Base-by-base conservation (phyloP, 1,284 basidiomycete species). In the Fomitopsis schrenkii region DNA sequence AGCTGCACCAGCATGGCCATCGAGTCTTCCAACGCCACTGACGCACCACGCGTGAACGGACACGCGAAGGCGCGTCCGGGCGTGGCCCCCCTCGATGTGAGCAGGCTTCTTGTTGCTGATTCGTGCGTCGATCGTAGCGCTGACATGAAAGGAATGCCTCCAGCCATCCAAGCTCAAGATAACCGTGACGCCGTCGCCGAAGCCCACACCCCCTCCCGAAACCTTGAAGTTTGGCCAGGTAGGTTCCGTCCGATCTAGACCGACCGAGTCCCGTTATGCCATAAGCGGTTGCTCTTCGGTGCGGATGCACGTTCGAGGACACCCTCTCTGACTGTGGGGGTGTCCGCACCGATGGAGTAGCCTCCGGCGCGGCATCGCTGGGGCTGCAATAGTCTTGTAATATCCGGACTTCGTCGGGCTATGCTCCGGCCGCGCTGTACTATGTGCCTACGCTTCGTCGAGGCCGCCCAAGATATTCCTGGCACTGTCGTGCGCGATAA, bases 91-190 rank as follows among this genome's bases (percentile, higher is more conserved):
- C 52, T 55, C 17, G 58, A 54, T 40, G 52, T 59, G 33, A n/a
- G 58, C 28, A 36, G 10, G 35, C 35, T 5, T 10, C 38, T 38
- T 38, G 38, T 36, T 54, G 9, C 52, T 50, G 6, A 1, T 40
- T 54, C 15, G 35, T 19, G 33, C 5, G 9, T 15, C 10, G 36
- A 53, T n/a, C 26, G 12, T 26, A 50, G 12, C 9, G 14, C 35
- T 38, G 35, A 38, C n/a, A 10, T 5, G 26, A 17, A 41, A 7
- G 55, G 26, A 35, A 17, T 42, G 6, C 5, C 26, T 2, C 26
- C n/a, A 84, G 81, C 74, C 79, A 4, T 82, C 81, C 10, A 79
- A 75, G 64, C 69, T 84, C 33, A 75, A 72, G 1, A 69, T 82
- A 3, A 77, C 70, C 3, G 66, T 73, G 30, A 70, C 77, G 0